phyloP scores from a whole-genome alignment of 1,284 basidiomycete species.

The Ustilago sp. region DNA sequence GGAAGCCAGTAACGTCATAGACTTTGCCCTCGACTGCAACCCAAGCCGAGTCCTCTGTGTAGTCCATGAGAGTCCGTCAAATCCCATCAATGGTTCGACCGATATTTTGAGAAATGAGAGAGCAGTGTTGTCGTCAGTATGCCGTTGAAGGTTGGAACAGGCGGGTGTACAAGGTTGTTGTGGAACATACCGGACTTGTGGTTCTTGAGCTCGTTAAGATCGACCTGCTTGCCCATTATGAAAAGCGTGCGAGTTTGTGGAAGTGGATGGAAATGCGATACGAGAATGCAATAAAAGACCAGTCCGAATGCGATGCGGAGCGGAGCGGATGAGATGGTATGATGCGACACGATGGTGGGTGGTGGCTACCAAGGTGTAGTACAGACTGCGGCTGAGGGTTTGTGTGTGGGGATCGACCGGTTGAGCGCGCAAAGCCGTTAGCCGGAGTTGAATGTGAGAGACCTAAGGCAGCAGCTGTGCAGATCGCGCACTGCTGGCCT shows the following conservation, averaged over 20 bases:
- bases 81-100: too few relatives aligned
- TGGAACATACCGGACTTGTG: conserved; percentile 59
- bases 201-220: conserved; percentile 59
- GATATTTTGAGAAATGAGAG: not conserved
- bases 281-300: conserved; percentile 8
- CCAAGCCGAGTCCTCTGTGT: conserved; percentile 66
- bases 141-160: too few relatives aligned
- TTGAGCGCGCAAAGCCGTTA: conserved; percentile 22
- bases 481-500: conserved; percentile 5
- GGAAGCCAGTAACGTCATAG: conserved; percentile 68
- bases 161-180: too few relatives aligned
- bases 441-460: conserved; percentile 38
- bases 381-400: not conserved
- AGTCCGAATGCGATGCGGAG: conserved; percentile 13
- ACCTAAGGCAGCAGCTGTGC: not conserved
- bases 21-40: conserved; percentile 66
- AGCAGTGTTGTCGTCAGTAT: conserved; percentile 4
- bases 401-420: conserved; percentile 38
- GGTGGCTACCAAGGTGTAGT: not conserved
- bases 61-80: not conserved
- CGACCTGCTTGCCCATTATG: conserved; percentile 56
- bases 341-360: conserved; percentile 11
- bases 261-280: conserved; percentile 8
- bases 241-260: not conserved
- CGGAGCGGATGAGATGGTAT: conserved; percentile 10